These are phyloP conservation scores for Barnettozyma hawaiiensis DNA, from an alignment of 1,139 yeast species.

Conservation along the genomic window DNA sequence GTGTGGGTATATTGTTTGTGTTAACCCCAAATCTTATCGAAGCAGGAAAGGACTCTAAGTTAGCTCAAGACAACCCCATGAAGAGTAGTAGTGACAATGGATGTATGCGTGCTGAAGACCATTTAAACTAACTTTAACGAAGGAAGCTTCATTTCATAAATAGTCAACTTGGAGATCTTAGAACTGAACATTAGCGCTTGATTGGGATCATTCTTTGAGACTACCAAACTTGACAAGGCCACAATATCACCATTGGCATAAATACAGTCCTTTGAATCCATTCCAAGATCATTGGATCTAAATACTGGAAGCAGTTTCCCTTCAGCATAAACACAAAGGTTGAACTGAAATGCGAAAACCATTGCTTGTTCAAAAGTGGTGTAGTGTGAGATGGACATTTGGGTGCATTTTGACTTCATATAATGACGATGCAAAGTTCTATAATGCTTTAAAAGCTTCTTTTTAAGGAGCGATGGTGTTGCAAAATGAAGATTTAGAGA, in stretches of 20 bases:
- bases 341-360: slow-evolving; percentile 6
- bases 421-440: not conserved
- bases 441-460: not conserved
- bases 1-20: too few species aligned
- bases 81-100: too few species aligned
- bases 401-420: not conserved
- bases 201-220: not conserved
- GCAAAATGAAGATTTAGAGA: not conserved
- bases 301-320: not conserved
- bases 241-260: not conserved
- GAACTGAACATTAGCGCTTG: not conserved
- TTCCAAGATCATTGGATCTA: not conserved
- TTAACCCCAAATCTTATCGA: too few species aligned
- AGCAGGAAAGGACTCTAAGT: too few species aligned
- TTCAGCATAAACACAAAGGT: slow-evolving; percentile 2
- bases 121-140: not conserved
- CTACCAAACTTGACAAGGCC: not conserved
- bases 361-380: not conserved
- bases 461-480: not conserved
- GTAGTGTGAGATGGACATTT: not conserved
- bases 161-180: not conserved
- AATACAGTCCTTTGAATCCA: not conserved
- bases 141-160: slow-evolving; percentile 1
- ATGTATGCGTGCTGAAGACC: too few species aligned
- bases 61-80: too few species aligned